Evolutionary conservation across 2,329 filamentous ascomycete species (phyloP).

Genomic region (Ambrosiella cleistominuta): DNA sequence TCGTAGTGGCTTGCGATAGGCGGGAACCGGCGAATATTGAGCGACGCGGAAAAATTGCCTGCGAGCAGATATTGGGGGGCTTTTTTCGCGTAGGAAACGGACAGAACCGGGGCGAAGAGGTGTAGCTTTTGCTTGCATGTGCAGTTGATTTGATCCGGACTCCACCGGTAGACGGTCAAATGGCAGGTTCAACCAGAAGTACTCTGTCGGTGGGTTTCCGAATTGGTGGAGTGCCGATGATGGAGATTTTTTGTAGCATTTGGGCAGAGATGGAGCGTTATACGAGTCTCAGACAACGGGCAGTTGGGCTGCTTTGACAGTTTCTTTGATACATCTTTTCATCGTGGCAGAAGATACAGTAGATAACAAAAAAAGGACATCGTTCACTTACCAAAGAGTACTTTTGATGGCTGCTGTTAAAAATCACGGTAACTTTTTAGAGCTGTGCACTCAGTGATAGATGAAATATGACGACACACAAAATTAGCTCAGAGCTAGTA

Average conservation of each 20-base stretch:
- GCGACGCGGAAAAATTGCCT: not conserved
- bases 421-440: not conserved
- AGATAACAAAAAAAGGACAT: no score
- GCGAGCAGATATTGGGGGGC: not conserved
- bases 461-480: not conserved
- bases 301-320: not conserved
- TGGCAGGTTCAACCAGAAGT: no score
- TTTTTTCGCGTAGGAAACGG: not conserved
- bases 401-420: not conserved
- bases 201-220: not conserved
- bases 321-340: no score
- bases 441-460: not conserved
- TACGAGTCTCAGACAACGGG: not conserved
- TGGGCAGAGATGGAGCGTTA: not conserved
- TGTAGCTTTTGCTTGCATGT: no score
- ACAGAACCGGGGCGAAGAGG: not conserved
- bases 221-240: not conserved
- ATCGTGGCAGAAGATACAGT: no score
- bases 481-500: no score
- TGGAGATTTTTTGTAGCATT: not conserved
- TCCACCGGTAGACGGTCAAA: no score
- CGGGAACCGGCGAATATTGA: not conserved
- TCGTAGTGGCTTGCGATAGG: not conserved
- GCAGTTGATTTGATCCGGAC: no score
- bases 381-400: no score